These are phyloP conservation scores for Magnolia kwangsiensis DNA, from an alignment of 164 flowering plant genomes.

Conservation along the genomic window DNA sequence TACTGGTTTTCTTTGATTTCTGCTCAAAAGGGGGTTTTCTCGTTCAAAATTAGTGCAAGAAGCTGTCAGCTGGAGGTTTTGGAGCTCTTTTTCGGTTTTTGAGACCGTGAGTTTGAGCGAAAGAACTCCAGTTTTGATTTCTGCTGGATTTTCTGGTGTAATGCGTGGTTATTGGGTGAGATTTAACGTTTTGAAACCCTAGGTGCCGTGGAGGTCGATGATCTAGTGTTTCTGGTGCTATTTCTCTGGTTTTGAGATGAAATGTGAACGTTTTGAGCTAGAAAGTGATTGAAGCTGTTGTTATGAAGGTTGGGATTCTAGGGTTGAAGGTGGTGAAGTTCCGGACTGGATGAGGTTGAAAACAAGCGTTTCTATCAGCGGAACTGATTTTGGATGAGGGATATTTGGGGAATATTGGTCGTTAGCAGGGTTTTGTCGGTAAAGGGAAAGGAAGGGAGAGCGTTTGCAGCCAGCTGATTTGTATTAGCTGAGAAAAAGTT, in stretches of 20 bases:
- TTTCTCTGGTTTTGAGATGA: background rate
- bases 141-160: background rate
- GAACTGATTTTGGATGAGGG: slow-evolving; percentile 27
- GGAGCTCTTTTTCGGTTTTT: background rate
- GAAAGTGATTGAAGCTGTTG: background rate
- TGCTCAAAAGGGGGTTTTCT: background rate
- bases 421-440: too few relatives aligned
- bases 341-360: slow-evolving; percentile 9
- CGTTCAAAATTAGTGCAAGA: background rate
- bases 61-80: background rate
- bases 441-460: background rate
- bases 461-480: background rate
- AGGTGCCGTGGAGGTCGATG: background rate
- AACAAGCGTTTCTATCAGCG: slow-evolving; percentile 4
- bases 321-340: slow-evolving; percentile 19
- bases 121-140: background rate
- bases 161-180: background rate
- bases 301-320: slow-evolving; percentile 10
- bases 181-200: background rate
- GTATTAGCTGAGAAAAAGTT: too few relatives aligned
- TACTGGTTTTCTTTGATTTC: background rate
- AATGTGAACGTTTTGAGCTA: background rate
- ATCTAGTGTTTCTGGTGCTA: background rate
- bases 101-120: background rate
- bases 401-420: background rate